Conservation (phyloP, 805 yeast genomes). For the Saccharomycopsis fodiens region DNA sequence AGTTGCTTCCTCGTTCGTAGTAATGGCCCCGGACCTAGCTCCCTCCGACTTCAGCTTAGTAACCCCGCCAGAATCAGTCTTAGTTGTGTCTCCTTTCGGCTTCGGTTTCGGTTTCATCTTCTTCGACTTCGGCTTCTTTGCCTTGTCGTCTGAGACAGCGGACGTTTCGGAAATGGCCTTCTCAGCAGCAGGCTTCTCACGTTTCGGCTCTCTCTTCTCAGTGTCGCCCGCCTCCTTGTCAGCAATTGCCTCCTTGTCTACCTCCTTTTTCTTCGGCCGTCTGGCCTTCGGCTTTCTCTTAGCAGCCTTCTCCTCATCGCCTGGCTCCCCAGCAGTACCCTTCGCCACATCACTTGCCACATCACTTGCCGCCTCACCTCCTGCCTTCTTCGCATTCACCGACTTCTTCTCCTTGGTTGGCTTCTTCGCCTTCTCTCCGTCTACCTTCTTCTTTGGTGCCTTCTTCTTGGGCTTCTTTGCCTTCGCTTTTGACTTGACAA, state of each 20-base stretch:
- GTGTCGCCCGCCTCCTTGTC: background rate
- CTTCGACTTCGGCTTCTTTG: too few species aligned
- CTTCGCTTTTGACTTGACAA: background rate
- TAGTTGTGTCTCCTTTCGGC: too few species aligned
- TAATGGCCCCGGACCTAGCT: too few species aligned
- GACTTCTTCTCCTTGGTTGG: background rate
- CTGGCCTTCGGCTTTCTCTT: background rate
- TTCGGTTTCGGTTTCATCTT: too few species aligned
- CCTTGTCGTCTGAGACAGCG: too few species aligned
- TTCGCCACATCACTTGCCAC: background rate
- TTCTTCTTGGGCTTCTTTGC: background rate
- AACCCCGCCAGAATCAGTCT: too few species aligned
- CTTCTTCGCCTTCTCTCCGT: background rate
- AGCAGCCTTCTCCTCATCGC: background rate
- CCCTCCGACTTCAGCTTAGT: too few species aligned
- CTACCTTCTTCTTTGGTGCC: background rate
- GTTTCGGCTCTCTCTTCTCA: background rate
- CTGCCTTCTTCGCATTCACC: background rate
- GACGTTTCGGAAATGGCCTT: too few species aligned
- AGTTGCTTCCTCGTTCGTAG: too few species aligned
- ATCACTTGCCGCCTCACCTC: background rate
- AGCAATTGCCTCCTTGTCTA: too few species aligned
- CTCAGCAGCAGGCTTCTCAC: constrained; percentile 1
- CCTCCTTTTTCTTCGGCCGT: background rate
- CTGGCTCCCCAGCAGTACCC: background rate